Conservation (phyloP, 352 stramenopile species). For the Globisporangium alternatum region DNA sequence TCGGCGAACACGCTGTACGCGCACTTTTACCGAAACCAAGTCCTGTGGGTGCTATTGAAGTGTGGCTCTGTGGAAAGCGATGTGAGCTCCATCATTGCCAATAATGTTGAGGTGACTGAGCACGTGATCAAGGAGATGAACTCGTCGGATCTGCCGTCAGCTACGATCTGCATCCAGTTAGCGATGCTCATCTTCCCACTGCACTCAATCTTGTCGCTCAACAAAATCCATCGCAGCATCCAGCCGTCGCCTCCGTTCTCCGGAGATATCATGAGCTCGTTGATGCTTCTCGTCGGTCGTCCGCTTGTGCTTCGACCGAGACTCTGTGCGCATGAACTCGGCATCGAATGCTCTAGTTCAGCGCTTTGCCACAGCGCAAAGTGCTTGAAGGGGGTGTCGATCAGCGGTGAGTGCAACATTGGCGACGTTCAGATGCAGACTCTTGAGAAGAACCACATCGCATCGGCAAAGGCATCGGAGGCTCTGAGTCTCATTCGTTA, state of each 20-base stretch:
- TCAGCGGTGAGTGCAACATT: constrained; percentile 26
- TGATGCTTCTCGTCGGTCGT: constrained; percentile 65
- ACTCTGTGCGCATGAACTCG: constrained; percentile 79
- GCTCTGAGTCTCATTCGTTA: constrained; percentile 66
- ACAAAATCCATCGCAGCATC: constrained; percentile 52
- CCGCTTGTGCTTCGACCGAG: constrained; percentile 63
- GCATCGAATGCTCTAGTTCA: constrained; percentile 66
- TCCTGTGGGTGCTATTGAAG: constrained; percentile 67
- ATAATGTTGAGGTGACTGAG: constrained; percentile 48
- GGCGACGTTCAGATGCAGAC: constrained; percentile 12
- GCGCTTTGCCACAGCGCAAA: constrained; percentile 57
- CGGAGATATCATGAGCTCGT: constrained; percentile 43
- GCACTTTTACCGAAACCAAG: constrained; percentile 76
- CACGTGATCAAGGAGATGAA: constrained; percentile 66
- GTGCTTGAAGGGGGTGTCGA: constrained; percentile 56
- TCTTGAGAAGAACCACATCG: constrained; percentile 37
- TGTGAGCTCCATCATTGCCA: constrained; percentile 60
- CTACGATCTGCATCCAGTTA: constrained; percentile 77
- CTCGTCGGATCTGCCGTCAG: constrained; percentile 55
- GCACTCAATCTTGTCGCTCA: constrained; percentile 73
- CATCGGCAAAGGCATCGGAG: constrained; percentile 58
- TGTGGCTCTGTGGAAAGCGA: constrained; percentile 66
- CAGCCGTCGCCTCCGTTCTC: constrained; percentile 22
- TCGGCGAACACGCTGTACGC: constrained; percentile 29
- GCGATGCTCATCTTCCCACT: constrained; percentile 82